These are phyloP conservation scores for Begonia peltatifolia DNA, from an alignment of 306 rosid species.

Conservation along the genomic window DNA sequence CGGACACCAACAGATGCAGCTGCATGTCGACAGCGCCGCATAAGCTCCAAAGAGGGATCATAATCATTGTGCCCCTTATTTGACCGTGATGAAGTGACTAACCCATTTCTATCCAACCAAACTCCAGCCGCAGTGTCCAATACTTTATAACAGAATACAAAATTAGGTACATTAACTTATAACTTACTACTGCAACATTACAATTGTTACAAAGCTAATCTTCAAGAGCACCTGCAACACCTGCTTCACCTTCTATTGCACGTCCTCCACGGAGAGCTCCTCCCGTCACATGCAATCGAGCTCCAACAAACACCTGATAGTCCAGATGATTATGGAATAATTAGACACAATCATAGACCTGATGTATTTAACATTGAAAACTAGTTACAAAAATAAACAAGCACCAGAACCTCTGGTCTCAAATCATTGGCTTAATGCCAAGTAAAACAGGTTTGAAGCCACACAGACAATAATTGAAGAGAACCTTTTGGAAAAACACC, in stretches of 20 bases:
- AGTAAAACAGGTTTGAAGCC: too few species aligned
- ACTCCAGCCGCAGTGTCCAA: conserved; percentile 99
- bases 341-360: conserved; percentile 1
- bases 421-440: too few species aligned
- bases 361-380: too few species aligned
- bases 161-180: neutral
- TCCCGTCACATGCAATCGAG: conserved; percentile 96
- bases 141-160: conserved; percentile 28
- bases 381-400: too few species aligned
- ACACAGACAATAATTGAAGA: too few species aligned
- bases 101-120: conserved; percentile 93
- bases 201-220: conserved; percentile 1
- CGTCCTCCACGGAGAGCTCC: conserved; percentile 97
- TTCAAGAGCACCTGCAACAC: conserved; percentile 61
- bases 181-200: neutral
- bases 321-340: conserved; percentile 8
- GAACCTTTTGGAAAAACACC: too few species aligned
- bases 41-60: conserved; percentile 79
- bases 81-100: conserved; percentile 78
- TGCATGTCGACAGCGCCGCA: conserved; percentile 99
- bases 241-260: conserved; percentile 83
- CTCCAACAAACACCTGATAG: conserved; percentile 92
- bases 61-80: conserved; percentile 57
- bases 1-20: conserved; percentile 85
- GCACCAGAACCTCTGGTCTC: too few species aligned